Conservation (phyloP, 2,329 filamentous ascomycete genomes). For the Corniculantispora saksenae region DNA sequence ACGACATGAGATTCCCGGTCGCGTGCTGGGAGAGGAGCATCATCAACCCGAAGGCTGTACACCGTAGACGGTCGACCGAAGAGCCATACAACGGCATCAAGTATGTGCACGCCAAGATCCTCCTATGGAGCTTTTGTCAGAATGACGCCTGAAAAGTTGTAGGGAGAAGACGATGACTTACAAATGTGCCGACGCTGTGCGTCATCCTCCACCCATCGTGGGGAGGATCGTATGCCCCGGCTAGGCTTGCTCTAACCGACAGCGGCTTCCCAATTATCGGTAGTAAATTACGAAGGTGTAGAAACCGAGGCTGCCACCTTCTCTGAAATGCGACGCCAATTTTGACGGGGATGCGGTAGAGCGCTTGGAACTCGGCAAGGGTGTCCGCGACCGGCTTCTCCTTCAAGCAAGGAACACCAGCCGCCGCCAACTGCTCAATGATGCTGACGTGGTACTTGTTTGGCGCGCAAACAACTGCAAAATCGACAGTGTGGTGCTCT, state of each 20-base stretch:
- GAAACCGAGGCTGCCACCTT: constrained; percentile 7
- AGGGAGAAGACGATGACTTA: background rate
- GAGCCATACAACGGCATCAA: constrained; percentile 10
- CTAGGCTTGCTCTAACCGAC: background rate
- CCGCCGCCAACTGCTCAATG: background rate
- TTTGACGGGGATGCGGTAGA: background rate
- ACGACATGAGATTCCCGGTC: constrained; percentile 10
- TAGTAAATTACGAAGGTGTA: background rate
- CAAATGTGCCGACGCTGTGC: constrained; percentile 12
- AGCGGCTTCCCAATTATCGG: background rate
- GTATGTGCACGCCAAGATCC: constrained; percentile 13
- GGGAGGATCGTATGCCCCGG: constrained; percentile 5
- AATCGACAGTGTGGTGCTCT: background rate
- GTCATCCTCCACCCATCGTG: constrained; percentile 6
- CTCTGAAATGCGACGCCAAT: constrained; percentile 11
- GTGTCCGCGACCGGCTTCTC: constrained; percentile 6
- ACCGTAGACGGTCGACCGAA: constrained; percentile 8
- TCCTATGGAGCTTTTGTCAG: background rate
- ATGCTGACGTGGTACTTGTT: background rate
- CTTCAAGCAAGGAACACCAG: constrained; percentile 4
- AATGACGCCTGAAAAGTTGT: too few species aligned
- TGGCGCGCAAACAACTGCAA: constrained; percentile 3
- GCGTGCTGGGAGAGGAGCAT: background rate
- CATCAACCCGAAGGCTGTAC: background rate
- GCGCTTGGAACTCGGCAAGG: background rate